Evolutionary conservation across 2,329 filamentous ascomycete species (phyloP).

Genomic region (Meredithiella fracta): DNA sequence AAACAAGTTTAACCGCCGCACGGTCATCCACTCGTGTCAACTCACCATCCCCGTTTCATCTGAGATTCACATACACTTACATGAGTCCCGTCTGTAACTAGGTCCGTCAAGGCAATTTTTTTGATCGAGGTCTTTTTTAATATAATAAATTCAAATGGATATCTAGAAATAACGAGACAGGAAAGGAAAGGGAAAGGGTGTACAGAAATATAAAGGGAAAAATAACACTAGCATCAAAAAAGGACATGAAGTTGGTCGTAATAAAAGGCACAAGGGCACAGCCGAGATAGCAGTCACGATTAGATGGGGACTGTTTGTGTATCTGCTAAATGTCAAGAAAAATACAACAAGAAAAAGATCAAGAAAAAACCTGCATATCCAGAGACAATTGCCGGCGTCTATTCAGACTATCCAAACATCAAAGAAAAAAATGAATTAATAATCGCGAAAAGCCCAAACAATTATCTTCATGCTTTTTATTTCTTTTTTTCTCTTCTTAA

Average conservation of each 20-base stretch:
- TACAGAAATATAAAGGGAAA: too few relatives aligned
- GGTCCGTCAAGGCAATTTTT: not conserved
- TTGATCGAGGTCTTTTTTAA: not conserved
- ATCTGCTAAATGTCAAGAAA: not conserved
- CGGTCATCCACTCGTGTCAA: too few relatives aligned
- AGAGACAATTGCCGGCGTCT: conserved; percentile 4
- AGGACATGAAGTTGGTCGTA: not conserved
- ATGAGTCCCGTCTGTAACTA: not conserved
- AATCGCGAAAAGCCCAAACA: not conserved
- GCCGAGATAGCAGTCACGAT: too few relatives aligned
- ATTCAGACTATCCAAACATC: not conserved
- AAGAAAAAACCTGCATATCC: not conserved
- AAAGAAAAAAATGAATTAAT: not conserved
- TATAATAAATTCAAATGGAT: not conserved
- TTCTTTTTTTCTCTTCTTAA: not conserved
- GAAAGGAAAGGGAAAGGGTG: too few relatives aligned
- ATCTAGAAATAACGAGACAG: not conserved
- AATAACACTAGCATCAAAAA: not conserved
- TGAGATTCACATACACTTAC: not conserved
- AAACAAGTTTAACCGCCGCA: not conserved
- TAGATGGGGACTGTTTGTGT: too few relatives aligned
- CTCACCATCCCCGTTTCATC: not conserved
- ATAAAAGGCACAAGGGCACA: not conserved
- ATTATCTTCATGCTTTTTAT: conserved; percentile 1
- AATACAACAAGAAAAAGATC: not conserved